Percentiles rank a stretch among this genome's conserved stretches.
phyloP scores from a whole-genome alignment of 2,329 filamentous ascomycete species.

The Fusarium concolor region DNA sequence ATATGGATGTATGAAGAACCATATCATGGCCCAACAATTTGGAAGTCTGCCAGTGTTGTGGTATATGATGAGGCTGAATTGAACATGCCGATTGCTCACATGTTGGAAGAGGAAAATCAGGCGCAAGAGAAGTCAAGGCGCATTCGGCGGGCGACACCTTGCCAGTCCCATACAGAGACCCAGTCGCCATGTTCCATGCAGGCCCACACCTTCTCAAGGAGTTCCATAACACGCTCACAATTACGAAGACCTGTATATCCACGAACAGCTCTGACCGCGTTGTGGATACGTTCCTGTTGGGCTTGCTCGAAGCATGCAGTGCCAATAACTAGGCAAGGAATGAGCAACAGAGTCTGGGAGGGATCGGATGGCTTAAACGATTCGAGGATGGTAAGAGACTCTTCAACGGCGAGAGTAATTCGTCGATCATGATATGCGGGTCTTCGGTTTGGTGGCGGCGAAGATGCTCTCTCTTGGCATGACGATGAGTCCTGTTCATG shows the following conservation, averaged over 20 bases:
- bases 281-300: constrained; percentile 65
- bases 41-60: neutral
- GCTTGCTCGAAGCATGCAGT: constrained; percentile 66
- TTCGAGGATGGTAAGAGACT: constrained; percentile 66
- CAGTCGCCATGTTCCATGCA: constrained; percentile 70
- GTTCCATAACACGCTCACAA: constrained; percentile 63
- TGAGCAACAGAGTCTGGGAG: constrained; percentile 68
- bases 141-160: constrained; percentile 64
- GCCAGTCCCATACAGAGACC: constrained; percentile 73
- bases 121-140: constrained; percentile 67
- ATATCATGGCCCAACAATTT: neutral
- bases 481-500: constrained; percentile 51
- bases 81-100: constrained; percentile 13
- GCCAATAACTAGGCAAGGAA: constrained; percentile 71
- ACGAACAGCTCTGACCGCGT: constrained; percentile 62
- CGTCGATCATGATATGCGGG: constrained; percentile 62
- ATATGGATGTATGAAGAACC: constrained; percentile 13
- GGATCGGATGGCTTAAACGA: constrained; percentile 68
- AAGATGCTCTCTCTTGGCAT: constrained; percentile 47
- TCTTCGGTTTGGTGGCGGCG: constrained; percentile 60
- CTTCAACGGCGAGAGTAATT: constrained; percentile 66
- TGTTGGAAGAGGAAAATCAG: constrained; percentile 42
- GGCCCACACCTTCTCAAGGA: constrained; percentile 70
- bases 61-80: neutral
- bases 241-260: constrained; percentile 71